phyloP scores from a whole-genome alignment of 805 yeast genomes.

The Vanderwaltozyma tropicalis region DNA sequence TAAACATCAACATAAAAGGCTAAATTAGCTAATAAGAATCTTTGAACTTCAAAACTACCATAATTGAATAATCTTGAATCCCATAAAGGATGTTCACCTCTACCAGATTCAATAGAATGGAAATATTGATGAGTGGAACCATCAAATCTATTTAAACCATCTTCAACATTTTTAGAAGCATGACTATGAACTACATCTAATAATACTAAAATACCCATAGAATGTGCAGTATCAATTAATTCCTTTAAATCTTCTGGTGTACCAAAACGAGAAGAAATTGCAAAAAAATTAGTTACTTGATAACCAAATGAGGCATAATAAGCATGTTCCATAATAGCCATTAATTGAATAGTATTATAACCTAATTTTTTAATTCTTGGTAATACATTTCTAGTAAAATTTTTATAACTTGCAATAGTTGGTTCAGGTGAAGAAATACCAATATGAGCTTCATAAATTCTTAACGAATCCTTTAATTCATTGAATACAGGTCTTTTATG shows the following conservation, averaged over 20 bases:
- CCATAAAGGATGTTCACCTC: conserved; percentile 88
- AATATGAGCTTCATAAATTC: conserved; percentile 89
- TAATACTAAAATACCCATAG: conserved; percentile 73
- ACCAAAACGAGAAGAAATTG: conserved; percentile 82
- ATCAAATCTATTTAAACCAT: conserved; percentile 86
- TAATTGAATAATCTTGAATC: conserved; percentile 92
- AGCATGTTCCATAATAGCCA: conserved; percentile 99
- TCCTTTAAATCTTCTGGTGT: conserved; percentile 91
- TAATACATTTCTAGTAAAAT: conserved; percentile 67
- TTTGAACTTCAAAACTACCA: conserved; percentile 79
- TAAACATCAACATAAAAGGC: conserved; percentile 76
- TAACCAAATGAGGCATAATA: conserved; percentile 98
- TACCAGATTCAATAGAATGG: conserved; percentile 64
- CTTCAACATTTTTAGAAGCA: conserved; percentile 87
- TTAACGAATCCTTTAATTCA: conserved; percentile 38
- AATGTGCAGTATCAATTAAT: conserved; percentile 84
- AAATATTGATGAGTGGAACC: conserved; percentile 93
- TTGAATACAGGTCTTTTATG: conserved; percentile 49
- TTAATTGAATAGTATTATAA: conserved; percentile 84
- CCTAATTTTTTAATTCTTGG: conserved; percentile 83
- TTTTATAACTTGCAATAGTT: conserved; percentile 70
- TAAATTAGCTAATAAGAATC: conserved; percentile 76
- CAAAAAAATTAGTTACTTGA: conserved; percentile 88
- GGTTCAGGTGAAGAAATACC: conserved; percentile 93
- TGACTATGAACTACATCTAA: conserved; percentile 94